phyloP scores from a whole-genome alignment of 345 rosid species.

The Syzygium grande region DNA sequence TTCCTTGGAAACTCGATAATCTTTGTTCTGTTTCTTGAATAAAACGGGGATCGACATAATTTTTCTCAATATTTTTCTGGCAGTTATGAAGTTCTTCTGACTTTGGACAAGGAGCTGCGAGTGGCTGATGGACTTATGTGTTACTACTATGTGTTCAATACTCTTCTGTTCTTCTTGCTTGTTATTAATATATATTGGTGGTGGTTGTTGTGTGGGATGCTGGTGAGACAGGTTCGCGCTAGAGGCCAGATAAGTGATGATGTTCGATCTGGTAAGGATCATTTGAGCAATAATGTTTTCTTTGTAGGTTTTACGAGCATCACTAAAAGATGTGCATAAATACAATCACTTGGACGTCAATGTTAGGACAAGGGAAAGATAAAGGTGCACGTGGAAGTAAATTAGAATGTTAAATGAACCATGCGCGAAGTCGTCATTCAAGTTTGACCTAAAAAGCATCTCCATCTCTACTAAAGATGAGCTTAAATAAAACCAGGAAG shows the following conservation, averaged over 20 bases:
- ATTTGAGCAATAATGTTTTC: neutral
- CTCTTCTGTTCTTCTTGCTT: constrained; percentile 63
- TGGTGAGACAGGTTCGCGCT: constrained; percentile 41
- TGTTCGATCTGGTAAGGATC: constrained; percentile 57
- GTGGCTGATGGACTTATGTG: constrained; percentile 33
- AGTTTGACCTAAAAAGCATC: neutral
- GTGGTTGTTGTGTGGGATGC: constrained; percentile 55
- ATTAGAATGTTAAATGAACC: neutral
- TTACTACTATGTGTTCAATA: constrained; percentile 75
- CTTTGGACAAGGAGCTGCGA: constrained; percentile 40
- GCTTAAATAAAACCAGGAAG: neutral
- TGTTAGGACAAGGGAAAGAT: neutral
- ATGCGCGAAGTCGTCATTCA: neutral
- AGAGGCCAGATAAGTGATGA: constrained; percentile 60
- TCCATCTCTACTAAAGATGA: neutral
- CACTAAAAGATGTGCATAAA: neutral
- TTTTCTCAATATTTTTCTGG: neutral
- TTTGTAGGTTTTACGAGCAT: neutral
- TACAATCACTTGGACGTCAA: neutral
- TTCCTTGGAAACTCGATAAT: neutral
- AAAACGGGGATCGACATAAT: neutral
- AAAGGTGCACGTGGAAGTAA: neutral
- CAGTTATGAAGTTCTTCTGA: constrained; percentile 66
- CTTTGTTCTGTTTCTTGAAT: neutral
- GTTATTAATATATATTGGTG: constrained; percentile 75